A percentile compares a stretch with the other conserved stretches of the same genome.
phyloP scores from a whole-genome alignment of 331 rosid species.

The Spiraea crenata region DNA sequence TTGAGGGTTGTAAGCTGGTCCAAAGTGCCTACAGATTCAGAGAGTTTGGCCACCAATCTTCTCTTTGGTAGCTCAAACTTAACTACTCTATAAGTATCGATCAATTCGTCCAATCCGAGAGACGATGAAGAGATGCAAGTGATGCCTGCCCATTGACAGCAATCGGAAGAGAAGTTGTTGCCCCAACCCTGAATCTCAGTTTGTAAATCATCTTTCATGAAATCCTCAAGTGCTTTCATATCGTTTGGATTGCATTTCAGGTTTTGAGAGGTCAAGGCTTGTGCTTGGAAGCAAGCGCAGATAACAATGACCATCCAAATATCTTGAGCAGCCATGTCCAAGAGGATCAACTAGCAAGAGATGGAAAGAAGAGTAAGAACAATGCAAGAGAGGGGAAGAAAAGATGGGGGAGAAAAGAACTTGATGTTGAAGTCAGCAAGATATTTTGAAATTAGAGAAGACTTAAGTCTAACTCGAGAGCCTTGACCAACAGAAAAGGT shows the following conservation, averaged over 20 bases:
- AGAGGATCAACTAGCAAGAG: background rate
- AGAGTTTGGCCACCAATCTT: conserved; percentile 20
- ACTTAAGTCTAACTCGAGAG: no score
- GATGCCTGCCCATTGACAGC: conserved; percentile 30
- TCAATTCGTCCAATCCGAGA: background rate
- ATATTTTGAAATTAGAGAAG: no score
- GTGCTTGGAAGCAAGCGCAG: conserved; percentile 25
- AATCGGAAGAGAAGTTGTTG: background rate
- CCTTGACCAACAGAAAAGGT: no score
- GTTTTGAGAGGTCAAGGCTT: conserved; percentile 20
- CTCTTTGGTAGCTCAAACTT: conserved; percentile 19
- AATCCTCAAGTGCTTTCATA: background rate
- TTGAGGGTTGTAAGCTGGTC: conserved; percentile 31
- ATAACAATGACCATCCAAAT: conserved; percentile 18
- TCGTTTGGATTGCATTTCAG: conserved; percentile 7
- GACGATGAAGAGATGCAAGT: conserved; percentile 18
- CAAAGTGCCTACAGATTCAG: conserved; percentile 22
- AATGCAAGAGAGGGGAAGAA: no score
- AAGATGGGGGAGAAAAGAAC: no score
- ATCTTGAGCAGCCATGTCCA: conserved; percentile 23
- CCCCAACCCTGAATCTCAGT: conserved; percentile 6
- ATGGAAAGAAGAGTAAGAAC: no score
- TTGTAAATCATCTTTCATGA: background rate
- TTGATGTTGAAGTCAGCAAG: no score
- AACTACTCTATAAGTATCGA: conserved; percentile 10